Evolutionary conservation across 805 yeast species (phyloP), one percentile per base, ranked within the genome.

Genomic region (Metschnikowia cerradonensis): DNA sequence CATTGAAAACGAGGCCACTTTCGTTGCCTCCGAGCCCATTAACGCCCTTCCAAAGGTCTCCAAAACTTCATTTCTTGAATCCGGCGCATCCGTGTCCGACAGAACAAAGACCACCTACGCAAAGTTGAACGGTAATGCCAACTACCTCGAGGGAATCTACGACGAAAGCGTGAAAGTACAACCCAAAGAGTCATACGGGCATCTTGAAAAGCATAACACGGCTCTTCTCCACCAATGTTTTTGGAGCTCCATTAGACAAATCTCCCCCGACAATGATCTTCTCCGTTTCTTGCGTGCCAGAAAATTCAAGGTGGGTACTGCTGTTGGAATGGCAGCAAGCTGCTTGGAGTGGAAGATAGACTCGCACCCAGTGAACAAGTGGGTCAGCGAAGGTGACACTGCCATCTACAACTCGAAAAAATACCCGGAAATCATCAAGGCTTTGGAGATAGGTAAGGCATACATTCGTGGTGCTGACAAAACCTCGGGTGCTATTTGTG

Each of bases 351-450:
- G 61, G 61, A 56, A 55, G 34, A 30, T 41, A 15, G 49, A 47
- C 14, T 40, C 53, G 2, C 57, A 57, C 40, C 72, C 52, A 76
- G 60, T 57, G n/a, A 56, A 59, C 54, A 50, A 50, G 39, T 59
- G 62, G 62, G 32, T 49, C 39, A 36, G 47, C 33, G 60, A 52
- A 14, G 62, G 62, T 11, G 62, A 59, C 43, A 45, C 53, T 6
- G 36, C 33, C 10, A 39, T 50, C 36, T 49, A 47, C 39, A 41
- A 46, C 23, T 48, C 48, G 14, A 45, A 51, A 38, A 48, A 53
- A 37, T 47, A 57, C 43, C 60, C 60, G 13, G 57, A 55, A 41
- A 47, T 59, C 19, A 52, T 56, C 35, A 35, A 52, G 45, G 60
- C 58, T 2, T 50, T 55, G 19, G 57, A 52, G 36, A 52, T 55